Base-by-base conservation (phyloP, 129 eudicot genomes). In the Silybum marianum region DNA sequence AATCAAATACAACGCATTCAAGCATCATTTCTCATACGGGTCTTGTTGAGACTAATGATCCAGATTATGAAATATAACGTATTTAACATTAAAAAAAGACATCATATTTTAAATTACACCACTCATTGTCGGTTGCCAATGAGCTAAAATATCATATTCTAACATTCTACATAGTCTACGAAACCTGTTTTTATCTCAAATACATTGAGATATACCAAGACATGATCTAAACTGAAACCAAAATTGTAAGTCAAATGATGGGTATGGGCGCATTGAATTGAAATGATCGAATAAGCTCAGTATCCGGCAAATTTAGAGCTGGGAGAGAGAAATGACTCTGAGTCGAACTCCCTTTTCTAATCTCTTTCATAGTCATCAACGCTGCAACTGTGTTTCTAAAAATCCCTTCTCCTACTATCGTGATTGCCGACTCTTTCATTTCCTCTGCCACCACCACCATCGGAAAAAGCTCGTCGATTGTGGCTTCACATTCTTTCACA, bases 321-420 rank as follows among this genome's bases (percentile, higher is more conserved):
- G 98, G 97, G 69, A 93, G 89, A 14, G 97, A 94, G 30, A 90
- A 89, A 69, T 92, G 96, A 78, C 92, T 79, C 40, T 79, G 89
- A 73, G 97, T 92, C 21, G 97, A 92, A 82, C 98, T 95, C 14
- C 94, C 94, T 75, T 88, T 90, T 28, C 98, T 86, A 23, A 90
- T 91, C 80, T 95, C 96, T 80, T 88, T 86, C 97, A 95, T 92
- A 9, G 91, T 92, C 73, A 92, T 76, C 65, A 95, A 88, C 0
- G 98, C 98, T 18, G 94, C 96, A 18, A 95, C 88, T 25, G 97
- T 95, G 79, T 92, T 95, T 77, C 93, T 88, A 32, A 95, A 95
- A 11, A 95, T 89, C 48, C 94, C 93, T 42, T 92, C 97, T 63
- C 96, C 93, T 3, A 71, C 88, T 34, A 88, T 90, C 14, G 67